phyloP scores from a whole-genome alignment of 345 rosid genomes.

The Murraya koenigii region DNA sequence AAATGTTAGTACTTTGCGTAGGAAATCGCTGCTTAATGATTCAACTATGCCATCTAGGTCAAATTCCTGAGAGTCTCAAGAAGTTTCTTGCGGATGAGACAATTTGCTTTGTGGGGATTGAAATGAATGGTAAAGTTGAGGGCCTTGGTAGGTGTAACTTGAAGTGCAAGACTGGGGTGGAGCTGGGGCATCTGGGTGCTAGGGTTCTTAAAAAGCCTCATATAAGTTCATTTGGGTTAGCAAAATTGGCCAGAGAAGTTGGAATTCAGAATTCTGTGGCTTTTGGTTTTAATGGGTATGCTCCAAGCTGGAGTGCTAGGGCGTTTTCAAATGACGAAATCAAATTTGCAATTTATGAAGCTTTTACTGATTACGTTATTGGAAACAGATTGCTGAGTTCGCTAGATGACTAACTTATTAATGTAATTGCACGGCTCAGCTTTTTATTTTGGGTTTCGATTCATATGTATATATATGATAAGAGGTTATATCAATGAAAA shows the following conservation, averaged over 20 bases:
- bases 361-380: background rate
- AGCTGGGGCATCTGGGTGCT: background rate
- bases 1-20: background rate
- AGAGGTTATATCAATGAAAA: too few species aligned
- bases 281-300: background rate
- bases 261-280: background rate
- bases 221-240: background rate
- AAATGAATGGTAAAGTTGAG: background rate
- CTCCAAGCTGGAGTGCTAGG: background rate
- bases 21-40: background rate
- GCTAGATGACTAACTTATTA: background rate
- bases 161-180: background rate
- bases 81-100: background rate
- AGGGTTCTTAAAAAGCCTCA: background rate
- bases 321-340: background rate
- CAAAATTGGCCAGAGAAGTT: background rate
- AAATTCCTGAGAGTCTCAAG: background rate
- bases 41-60: background rate
- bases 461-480: too few species aligned
- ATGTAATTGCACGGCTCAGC: background rate
- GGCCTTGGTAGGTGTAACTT: background rate
- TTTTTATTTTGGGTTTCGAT: too few species aligned
- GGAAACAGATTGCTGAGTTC: background rate
- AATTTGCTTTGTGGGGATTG: background rate
- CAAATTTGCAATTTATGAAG: background rate